phyloP scores from a whole-genome alignment of 371 early-diverging fungal genomes.

The Nematocida major region DNA sequence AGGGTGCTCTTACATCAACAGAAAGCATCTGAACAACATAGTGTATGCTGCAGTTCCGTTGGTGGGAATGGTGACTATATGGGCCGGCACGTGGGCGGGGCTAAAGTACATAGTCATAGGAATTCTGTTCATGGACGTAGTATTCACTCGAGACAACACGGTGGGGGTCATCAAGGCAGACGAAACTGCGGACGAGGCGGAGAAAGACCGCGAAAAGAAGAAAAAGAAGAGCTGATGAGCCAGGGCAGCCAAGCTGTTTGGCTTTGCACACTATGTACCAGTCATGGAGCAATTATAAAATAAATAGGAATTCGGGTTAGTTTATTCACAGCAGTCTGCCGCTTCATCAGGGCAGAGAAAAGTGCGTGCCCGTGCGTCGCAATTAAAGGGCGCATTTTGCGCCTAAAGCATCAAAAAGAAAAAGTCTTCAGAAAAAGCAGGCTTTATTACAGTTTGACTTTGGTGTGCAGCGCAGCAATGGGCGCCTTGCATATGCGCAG shows the following conservation, averaged over 20 bases:
- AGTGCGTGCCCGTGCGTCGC: too few species aligned
- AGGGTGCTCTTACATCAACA: conserved; percentile 71
- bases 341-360: too few species aligned
- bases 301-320: too few species aligned
- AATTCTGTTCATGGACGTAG: conserved; percentile 43
- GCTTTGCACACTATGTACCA: too few species aligned
- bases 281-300: too few species aligned
- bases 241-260: background rate
- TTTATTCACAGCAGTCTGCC: too few species aligned
- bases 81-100: conserved; percentile 55
- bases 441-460: too few species aligned
- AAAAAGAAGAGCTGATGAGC: background rate
- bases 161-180: background rate
- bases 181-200: background rate
- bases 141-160: conserved; percentile 52
- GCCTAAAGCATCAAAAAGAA: too few species aligned
- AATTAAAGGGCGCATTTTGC: too few species aligned
- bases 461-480: too few species aligned
- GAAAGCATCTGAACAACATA: conserved; percentile 52
- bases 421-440: too few species aligned
- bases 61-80: conserved; percentile 81
- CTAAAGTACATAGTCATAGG: conserved; percentile 55
- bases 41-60: conserved; percentile 69
- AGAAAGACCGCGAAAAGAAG: background rate
- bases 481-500: too few species aligned